Base-by-base conservation (phyloP, 805 yeast species). In the Teunomyces funiuensis region DNA sequence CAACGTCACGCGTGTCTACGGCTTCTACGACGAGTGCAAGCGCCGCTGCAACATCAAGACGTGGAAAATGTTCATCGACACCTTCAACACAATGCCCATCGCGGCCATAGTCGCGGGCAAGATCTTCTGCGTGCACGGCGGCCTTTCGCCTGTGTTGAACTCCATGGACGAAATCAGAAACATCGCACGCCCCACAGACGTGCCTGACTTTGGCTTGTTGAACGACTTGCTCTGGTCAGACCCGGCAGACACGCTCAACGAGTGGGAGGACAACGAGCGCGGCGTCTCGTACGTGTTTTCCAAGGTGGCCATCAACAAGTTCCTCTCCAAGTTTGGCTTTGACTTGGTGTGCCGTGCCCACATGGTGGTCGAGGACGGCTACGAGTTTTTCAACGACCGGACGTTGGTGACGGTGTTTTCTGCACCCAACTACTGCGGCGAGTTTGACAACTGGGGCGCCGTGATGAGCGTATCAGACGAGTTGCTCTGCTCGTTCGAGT, bases 21-120 rank as follows among this genome's bases (percentile, higher is more conserved):
- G 99, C 2, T 93, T 93, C 58, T 93, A 89, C 61, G 99, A 93
- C 66, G 99, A 93, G 67, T 93, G 99, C 71, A 93, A 93, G 62
- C 79, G 99, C 55, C 76, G 99, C 46, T 81, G 96, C 55, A 87
- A 85, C 57, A 79, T 90, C 54, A 93, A 91, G 60, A 85, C 90
- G 1, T 93, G 99, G 99, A 89, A 90, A 60, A 67, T 80, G 20
- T 93, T 93, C 57, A 80, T 93, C 52, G 99, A 93, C 68, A 89
- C 96, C 1, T 93, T 93, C 71, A 93, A 93, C 61, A 86, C 97
- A 0, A 71, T 93, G 49, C 99, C 99, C 7, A 83, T 93, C 42
- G 96, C 98, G 2, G 97, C 97, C 2, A 82, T 88, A 25, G 96
- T 93, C 26, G 97, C 96, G 1, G 90, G 91, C 36, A 93, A 89